Conservation (phyloP, 2,329 filamentous ascomycete genomes). For the Coniochaeta pulveracea region DNA sequence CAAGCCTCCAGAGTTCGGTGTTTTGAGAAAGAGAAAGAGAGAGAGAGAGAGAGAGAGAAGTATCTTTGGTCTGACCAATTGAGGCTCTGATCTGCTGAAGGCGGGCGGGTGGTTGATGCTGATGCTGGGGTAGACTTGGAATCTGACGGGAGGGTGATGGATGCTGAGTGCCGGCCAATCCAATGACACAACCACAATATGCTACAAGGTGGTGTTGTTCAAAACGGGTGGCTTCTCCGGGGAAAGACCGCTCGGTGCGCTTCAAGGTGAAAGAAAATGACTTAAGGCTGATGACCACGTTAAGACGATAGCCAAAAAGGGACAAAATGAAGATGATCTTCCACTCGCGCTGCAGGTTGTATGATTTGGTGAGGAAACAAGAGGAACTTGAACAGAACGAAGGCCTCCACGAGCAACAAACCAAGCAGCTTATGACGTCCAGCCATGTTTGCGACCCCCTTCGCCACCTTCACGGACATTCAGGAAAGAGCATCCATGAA, state of each 20-base stretch:
- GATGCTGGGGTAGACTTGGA: no score
- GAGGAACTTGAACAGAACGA: neutral
- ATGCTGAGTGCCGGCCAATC: no score
- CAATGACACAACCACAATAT: neutral
- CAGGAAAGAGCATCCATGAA: constrained; percentile 2
- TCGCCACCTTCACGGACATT: neutral
- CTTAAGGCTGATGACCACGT: constrained; percentile 3
- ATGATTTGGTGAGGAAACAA: neutral
- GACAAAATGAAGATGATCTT: constrained; percentile 1
- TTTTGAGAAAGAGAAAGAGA: no score
- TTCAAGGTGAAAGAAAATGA: constrained; percentile 2
- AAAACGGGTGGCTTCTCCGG: constrained; percentile 1
- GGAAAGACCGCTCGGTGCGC: constrained; percentile 1
- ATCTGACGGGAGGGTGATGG: no score
- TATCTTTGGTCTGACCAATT: no score
- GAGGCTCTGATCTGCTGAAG: no score
- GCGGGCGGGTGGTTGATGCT: no score
- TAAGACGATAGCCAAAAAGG: constrained; percentile 4
- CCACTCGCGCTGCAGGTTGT: constrained; percentile 1
- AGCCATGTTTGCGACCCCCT: neutral
- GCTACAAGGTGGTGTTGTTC: neutral
- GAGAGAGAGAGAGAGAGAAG: no score
- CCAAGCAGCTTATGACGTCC: neutral
- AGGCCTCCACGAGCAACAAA: neutral
- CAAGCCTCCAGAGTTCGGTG: no score